Evolutionary conservation across 768 basidiomycete species (phyloP).

Genomic region (Aureoboletus auriporus): DNA sequence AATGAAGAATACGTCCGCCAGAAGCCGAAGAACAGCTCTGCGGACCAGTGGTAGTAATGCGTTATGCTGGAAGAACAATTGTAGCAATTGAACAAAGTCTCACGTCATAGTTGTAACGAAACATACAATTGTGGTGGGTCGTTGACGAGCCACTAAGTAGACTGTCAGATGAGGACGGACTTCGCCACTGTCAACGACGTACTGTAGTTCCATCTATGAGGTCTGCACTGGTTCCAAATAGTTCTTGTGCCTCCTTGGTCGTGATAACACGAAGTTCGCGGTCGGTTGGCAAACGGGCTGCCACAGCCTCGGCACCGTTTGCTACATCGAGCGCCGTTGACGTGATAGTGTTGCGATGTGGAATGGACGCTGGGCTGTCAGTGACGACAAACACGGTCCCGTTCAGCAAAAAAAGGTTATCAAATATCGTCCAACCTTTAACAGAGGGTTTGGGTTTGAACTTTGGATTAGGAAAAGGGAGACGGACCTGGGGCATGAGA

Average conservation of each 20-base stretch:
- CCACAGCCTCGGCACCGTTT: constrained; percentile 52
- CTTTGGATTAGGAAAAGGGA: too few species aligned
- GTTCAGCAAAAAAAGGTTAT: constrained; percentile 76
- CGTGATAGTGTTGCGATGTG: constrained; percentile 62
- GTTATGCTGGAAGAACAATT: constrained; percentile 53
- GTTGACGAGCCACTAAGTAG: constrained; percentile 66
- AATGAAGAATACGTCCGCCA: constrained; percentile 89
- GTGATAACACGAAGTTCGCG: constrained; percentile 76
- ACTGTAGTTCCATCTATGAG: constrained; percentile 78
- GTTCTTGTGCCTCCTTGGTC: constrained; percentile 54
- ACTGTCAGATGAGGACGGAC: constrained; percentile 3
- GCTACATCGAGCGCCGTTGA: constrained; percentile 63
- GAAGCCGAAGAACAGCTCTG: constrained; percentile 88
- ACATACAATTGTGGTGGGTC: constrained; percentile 83
- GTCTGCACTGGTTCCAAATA: constrained; percentile 74
- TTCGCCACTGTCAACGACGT: constrained; percentile 14
- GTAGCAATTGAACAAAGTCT: neutral
- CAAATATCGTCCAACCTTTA: constrained; percentile 87
- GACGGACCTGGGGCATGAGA: constrained; percentile 69
- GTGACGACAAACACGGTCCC: constrained; percentile 82
- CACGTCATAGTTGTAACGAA: too few species aligned
- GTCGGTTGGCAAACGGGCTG: constrained; percentile 66
- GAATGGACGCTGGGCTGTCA: constrained; percentile 62
- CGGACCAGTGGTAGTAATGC: constrained; percentile 93
- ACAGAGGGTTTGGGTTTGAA: neutral